phyloP scores from a whole-genome alignment of 2,329 filamentous ascomycete genomes.

The Elsinoe batatas region DNA sequence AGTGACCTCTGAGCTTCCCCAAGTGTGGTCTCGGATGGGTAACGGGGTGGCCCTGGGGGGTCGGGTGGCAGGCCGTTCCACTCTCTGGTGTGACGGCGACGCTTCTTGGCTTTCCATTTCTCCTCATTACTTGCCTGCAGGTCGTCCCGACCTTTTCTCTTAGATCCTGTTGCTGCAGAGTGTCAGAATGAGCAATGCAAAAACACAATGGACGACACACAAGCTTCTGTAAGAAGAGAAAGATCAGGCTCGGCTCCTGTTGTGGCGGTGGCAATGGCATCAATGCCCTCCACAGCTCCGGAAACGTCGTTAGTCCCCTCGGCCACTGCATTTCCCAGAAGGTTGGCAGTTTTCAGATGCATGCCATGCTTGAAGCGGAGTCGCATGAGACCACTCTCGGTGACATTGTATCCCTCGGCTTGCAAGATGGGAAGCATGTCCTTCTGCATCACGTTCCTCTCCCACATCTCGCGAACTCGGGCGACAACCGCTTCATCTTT shows the following conservation, averaged over 20 bases:
- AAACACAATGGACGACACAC: neutral
- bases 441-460: slow-evolving; percentile 58
- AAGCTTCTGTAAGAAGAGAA: neutral
- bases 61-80: slow-evolving; percentile 60
- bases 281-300: neutral
- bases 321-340: neutral
- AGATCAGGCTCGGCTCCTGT: neutral
- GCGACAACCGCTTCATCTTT: slow-evolving; percentile 58
- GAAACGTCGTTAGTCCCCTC: slow-evolving; percentile 7
- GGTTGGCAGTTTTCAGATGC: slow-evolving; percentile 19
- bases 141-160: slow-evolving; percentile 21
- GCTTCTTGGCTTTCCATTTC: slow-evolving; percentile 53
- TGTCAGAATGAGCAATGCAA: neutral
- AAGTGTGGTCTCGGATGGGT: slow-evolving; percentile 73
- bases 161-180: slow-evolving; percentile 38
- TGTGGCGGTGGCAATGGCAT: neutral
- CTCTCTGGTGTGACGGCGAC: slow-evolving; percentile 57
- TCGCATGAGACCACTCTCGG: slow-evolving; percentile 59
- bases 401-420: slow-evolving; percentile 64
- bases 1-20: slow-evolving; percentile 67
- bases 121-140: slow-evolving; percentile 44
- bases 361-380: slow-evolving; percentile 56
- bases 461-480: slow-evolving; percentile 68
- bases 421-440: slow-evolving; percentile 64
- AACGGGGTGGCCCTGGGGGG: slow-evolving; percentile 58